phyloP scores from a whole-genome alignment of 208 protist species.

The Wallacemonas sp. region DNA sequence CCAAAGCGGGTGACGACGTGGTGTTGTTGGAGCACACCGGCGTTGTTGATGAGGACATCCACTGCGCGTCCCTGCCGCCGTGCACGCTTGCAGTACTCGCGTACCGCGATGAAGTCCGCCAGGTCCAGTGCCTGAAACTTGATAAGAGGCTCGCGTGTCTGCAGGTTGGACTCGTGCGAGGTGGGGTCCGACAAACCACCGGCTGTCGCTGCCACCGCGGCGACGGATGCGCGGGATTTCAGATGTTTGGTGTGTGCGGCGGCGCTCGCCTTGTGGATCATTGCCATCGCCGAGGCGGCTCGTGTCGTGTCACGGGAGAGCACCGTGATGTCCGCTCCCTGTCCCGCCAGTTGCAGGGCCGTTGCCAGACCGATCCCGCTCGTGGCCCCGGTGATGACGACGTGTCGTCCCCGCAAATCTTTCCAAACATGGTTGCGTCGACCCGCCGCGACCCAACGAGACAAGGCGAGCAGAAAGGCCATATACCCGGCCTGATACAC shows the following conservation, averaged over 20 bases:
- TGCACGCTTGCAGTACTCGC: constrained; percentile 62
- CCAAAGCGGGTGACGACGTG: constrained; percentile 63
- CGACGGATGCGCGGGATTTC: neutral
- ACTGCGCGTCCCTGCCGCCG: constrained; percentile 30
- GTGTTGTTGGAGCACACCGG: constrained; percentile 57
- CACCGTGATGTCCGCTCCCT: constrained; percentile 71
- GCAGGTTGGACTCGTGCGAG: neutral
- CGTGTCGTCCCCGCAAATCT: constrained; percentile 48
- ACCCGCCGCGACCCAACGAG: constrained; percentile 45
- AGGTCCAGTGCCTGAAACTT: constrained; percentile 62
- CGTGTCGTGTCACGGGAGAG: constrained; percentile 38
- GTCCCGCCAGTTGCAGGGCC: constrained; percentile 55
- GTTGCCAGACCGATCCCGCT: constrained; percentile 74
- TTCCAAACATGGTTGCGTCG: constrained; percentile 29
- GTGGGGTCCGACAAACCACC: constrained; percentile 7
- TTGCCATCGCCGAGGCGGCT: constrained; percentile 33
- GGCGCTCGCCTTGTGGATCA: constrained; percentile 17
- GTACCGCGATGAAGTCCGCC: constrained; percentile 71
- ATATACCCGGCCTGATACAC: constrained; percentile 46
- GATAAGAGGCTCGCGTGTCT: constrained; percentile 12
- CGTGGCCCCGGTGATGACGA: constrained; percentile 71
- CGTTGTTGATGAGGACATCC: constrained; percentile 77
- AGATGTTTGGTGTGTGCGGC: constrained; percentile 9
- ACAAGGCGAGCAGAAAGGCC: constrained; percentile 19
- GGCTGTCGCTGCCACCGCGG: neutral